A percentile compares a stretch with the other conserved stretches of the same genome.
phyloP scores from a whole-genome alignment of 1,139 yeast genomes.

The Zygosaccharomyces sapae region DNA sequence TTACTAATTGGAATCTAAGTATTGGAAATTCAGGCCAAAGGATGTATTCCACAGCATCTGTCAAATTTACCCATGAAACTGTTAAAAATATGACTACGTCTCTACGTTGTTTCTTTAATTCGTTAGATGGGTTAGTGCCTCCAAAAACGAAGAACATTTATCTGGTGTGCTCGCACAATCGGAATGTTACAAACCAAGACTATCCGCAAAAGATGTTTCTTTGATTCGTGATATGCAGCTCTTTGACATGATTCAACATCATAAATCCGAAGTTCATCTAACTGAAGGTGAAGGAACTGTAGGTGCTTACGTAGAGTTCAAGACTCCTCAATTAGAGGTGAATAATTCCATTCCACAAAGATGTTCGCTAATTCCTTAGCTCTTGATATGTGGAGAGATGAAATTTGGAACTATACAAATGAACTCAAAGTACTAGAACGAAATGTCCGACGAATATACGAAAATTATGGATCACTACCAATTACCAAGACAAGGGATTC shows the following conservation, averaged over 20 bases:
- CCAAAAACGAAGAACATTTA: slow-evolving; percentile 11
- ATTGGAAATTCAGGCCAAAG: slow-evolving; percentile 15
- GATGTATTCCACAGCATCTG: slow-evolving; percentile 21
- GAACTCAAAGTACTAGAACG: slow-evolving; percentile 38
- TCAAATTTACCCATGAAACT: slow-evolving; percentile 37
- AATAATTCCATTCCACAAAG: slow-evolving; percentile 44
- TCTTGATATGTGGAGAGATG: slow-evolving; percentile 41
- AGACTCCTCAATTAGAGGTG: slow-evolving; percentile 37
- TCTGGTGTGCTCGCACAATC: slow-evolving; percentile 3
- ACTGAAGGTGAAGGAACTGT: slow-evolving; percentile 28
- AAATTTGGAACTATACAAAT: slow-evolving; percentile 38
- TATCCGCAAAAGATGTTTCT: slow-evolving; percentile 12
- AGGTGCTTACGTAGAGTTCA: slow-evolving; percentile 55
- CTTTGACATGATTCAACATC: slow-evolving; percentile 37
- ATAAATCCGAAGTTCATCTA: slow-evolving; percentile 26
- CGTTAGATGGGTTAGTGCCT: slow-evolving; percentile 26
- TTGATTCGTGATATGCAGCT: slow-evolving; percentile 39
- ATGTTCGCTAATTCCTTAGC: slow-evolving; percentile 49
- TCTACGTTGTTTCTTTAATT: slow-evolving; percentile 37
- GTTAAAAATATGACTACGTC: slow-evolving; percentile 40
- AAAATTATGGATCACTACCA: slow-evolving; percentile 50
- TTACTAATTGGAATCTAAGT: slow-evolving; percentile 23
- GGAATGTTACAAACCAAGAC: slow-evolving; percentile 9
- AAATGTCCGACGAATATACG: slow-evolving; percentile 30
- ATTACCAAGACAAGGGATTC: slow-evolving; percentile 41